Evolutionary conservation across 805 yeast species (phyloP), one percentile per base, ranked within the genome.

Genomic region (Kockiozyma suomiensis): DNA sequence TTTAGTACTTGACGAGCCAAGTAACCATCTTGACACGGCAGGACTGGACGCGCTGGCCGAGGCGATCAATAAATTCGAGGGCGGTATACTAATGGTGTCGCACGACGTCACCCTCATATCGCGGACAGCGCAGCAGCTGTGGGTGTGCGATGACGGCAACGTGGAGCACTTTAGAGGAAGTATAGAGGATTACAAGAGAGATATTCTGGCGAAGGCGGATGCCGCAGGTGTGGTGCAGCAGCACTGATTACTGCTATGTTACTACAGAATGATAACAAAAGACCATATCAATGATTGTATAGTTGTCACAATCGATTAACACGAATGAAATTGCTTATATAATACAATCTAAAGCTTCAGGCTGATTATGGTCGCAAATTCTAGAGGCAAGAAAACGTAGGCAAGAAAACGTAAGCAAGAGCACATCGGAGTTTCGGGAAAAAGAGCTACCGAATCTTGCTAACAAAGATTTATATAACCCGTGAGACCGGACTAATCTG

Each of bases 41-140:
- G 99, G 97, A 82, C 79, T 94, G 70, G 99, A 94, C 74, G 99
- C 99, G 0, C 81, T 94, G 62, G 86, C 94, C 7, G 96, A 88
- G 45, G 98, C 98, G 0, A 79, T 94, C 72, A 85, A 82, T 64
- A 85, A 83, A 62, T 94, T 92, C 81, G 83, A 90, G 70, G 99
- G 99, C 72, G 99, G 99, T 74, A 88, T 94, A 26, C 80, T 94
- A 68, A 91, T 94, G 97, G 99, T 94, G 60, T 88, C 97, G 53
- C 99, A 94, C 81, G 99, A 94, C 79, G 97, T 94, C 46, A 79
- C 91, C 30, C 88, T 93, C 71, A 94, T 94, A 69, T 84, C 88
- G 68, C 81, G 83, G 56, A 97, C 93, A 12, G 90, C 97, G 79
- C 86, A 88, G 60, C 96, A 94, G 74, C 89, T 94, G 62, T 93